Evolutionary conservation across 441 rosid species (phyloP), one percentile per base, ranked within the genome.

Genomic region (Sinapis alba): DNA sequence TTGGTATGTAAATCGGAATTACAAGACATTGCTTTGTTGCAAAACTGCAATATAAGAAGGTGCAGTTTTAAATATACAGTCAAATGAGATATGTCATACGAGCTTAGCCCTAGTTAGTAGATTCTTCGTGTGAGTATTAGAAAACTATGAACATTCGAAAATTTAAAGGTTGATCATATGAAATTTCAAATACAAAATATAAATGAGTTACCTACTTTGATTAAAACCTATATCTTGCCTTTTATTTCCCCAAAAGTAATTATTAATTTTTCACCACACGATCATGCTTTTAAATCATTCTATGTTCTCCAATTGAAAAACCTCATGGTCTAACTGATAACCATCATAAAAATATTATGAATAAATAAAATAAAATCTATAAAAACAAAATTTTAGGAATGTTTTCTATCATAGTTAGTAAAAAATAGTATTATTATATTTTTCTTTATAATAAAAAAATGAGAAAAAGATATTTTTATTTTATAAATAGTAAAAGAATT

Each of bases 261-360:
- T 62, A 62, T 69, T 62, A 21, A 27, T 41, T 76, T 76, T 45
- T 69, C 75, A 69, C 74, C 75, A 69, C 71, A 76, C 65, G 75
- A 56, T 21, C 51, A 63, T 41, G 65, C 75, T 69, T 76, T 54
- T 23, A 16, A 75, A 76, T 69, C 75, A 69, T 76, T 76, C 74
- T 28, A 27, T 75, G 79, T 75, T 47, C 74, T 68, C 57, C 69
- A 5, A 26, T 61, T 66, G n/a, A n/a, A n/a, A n/a, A n/a, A n/a
- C n/a, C n/a, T n/a, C n/a, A n/a, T n/a, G n/a, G n/a, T n/a, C n/a
- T n/a, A n/a, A n/a, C n/a, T n/a, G n/a, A n/a, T n/a, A n/a, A n/a
- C n/a, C n/a, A n/a, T n/a, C n/a, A n/a, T n/a, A n/a, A n/a, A n/a
- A n/a, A n/a, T n/a, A n/a, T n/a, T n/a, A n/a, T n/a, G n/a, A n/a